Conservation (phyloP, 2,329 filamentous ascomycete genomes). For the Fragosphaeria purpurea region DNA sequence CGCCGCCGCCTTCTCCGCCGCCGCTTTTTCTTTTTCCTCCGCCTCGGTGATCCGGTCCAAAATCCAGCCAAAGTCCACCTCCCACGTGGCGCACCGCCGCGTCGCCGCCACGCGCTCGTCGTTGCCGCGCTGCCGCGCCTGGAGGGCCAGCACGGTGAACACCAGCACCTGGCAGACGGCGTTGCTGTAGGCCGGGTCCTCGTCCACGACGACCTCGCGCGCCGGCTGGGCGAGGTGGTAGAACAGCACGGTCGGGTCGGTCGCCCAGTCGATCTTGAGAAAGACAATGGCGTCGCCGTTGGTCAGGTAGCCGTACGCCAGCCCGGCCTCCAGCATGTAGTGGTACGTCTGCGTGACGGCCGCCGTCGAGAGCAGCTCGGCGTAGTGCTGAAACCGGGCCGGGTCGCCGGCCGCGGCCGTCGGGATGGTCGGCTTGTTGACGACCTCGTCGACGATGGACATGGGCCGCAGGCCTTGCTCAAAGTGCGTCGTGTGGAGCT, state of each 20-base stretch:
- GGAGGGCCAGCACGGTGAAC: constrained; percentile 20
- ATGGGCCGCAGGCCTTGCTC: constrained; percentile 30
- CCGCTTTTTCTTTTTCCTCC: not conserved
- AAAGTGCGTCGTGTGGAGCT: constrained; percentile 32
- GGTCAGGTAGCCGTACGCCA: constrained; percentile 32
- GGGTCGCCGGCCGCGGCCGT: constrained; percentile 5
- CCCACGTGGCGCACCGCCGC: not conserved
- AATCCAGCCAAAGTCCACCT: not conserved
- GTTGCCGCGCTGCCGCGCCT: constrained; percentile 11
- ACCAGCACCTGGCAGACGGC: constrained; percentile 22
- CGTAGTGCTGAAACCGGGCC: constrained; percentile 1
- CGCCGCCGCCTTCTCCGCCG: too few species aligned
- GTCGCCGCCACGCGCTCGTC: constrained; percentile 12
- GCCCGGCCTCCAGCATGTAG: constrained; percentile 37
- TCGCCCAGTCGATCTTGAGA: constrained; percentile 20
- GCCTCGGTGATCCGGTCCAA: not conserved
- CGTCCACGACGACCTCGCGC: constrained; percentile 16
- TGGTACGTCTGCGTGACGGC: constrained; percentile 37
- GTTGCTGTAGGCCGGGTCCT: constrained; percentile 13
- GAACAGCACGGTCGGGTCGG: constrained; percentile 17
- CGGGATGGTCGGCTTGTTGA: constrained; percentile 17
- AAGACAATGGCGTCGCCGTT: constrained; percentile 35
- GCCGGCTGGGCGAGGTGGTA: constrained; percentile 23
- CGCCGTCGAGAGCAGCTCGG: constrained; percentile 20
- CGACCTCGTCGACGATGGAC: constrained; percentile 26